A percentile compares a stretch with the other conserved stretches of the same genome.
Evolutionary conservation across 2,329 filamentous ascomycete genomes (phyloP).

Genomic region (Hypoxylon sp.): DNA sequence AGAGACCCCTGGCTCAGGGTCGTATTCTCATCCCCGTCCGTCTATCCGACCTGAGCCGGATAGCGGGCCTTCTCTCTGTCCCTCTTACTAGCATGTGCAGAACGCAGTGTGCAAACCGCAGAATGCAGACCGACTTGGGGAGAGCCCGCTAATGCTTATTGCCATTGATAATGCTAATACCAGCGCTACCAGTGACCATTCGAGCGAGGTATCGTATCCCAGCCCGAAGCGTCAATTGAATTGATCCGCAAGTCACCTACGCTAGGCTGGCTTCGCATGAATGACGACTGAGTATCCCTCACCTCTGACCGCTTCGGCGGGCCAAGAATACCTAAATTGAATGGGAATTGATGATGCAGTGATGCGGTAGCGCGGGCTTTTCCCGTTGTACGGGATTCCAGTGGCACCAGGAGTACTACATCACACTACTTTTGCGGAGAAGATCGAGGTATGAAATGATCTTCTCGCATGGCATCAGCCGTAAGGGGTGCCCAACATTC

Average conservation of each 20-base stretch:
- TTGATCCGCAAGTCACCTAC: slow-evolving; percentile 31
- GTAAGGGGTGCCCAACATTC: slow-evolving; percentile 38
- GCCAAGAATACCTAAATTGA: slow-evolving; percentile 32
- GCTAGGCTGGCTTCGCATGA: slow-evolving; percentile 33
- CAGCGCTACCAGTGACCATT: slow-evolving; percentile 34
- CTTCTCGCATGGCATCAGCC: slow-evolving; percentile 38
- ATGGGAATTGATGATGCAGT: slow-evolving; percentile 33
- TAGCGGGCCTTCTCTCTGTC: slow-evolving; percentile 37
- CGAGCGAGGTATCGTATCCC: slow-evolving; percentile 35
- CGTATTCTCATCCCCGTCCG: slow-evolving; percentile 38
- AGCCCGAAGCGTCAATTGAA: slow-evolving; percentile 28
- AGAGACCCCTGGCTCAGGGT: slow-evolving; percentile 36
- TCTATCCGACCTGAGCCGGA: slow-evolving; percentile 43
- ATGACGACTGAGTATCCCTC: slow-evolving; percentile 28
- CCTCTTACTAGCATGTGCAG: slow-evolving; percentile 38
- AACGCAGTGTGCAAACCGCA: slow-evolving; percentile 31
- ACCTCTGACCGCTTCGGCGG: slow-evolving; percentile 42
- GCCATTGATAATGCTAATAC: slow-evolving; percentile 29
- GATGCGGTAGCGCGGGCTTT: slow-evolving; percentile 37
- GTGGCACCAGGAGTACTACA: slow-evolving; percentile 37
- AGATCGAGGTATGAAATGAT: slow-evolving; percentile 45
- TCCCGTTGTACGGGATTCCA: slow-evolving; percentile 38
- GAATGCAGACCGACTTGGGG: slow-evolving; percentile 37
- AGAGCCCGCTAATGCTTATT: slow-evolving; percentile 37
- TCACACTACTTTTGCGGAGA: slow-evolving; percentile 46